Conservation (phyloP, 2,329 filamentous ascomycete species). For the Tolypocladium album region DNA sequence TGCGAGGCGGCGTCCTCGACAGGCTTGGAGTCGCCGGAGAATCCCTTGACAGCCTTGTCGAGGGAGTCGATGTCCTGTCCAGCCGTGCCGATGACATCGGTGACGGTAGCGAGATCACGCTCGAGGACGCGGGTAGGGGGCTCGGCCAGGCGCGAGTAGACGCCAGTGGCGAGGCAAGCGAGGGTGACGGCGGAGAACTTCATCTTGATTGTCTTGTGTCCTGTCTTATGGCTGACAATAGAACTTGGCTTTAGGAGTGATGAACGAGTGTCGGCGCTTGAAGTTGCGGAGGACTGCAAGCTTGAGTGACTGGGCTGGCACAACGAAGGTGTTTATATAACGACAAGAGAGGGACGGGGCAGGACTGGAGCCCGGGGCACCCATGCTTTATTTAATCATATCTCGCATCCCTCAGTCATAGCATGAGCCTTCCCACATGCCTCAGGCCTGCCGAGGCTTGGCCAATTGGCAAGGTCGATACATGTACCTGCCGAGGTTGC, state of each 20-base stretch:
- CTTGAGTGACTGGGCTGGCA: not conserved
- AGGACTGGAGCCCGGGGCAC: not conserved
- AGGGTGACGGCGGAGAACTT: slow-evolving; percentile 8
- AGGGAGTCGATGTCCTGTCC: slow-evolving; percentile 8
- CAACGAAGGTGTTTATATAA: not conserved
- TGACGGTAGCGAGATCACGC: slow-evolving; percentile 6
- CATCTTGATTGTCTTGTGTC: slow-evolving; percentile 5
- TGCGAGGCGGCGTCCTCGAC: slow-evolving; percentile 10
- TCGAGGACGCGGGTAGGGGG: not conserved
- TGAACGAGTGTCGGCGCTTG: slow-evolving; percentile 6
- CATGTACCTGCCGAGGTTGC: not conserved
- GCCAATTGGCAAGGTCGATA: not conserved
- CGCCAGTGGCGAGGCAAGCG: slow-evolving; percentile 6
- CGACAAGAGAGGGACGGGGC: not conserved
- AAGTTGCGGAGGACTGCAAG: not conserved
- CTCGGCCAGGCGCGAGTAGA: not conserved
- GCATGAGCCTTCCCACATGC: not conserved
- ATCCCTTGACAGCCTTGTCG: slow-evolving; percentile 11
- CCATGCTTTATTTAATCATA: not conserved
- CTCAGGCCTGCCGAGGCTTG: slow-evolving; percentile 1
- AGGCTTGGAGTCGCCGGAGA: slow-evolving; percentile 10
- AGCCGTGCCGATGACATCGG: slow-evolving; percentile 5
- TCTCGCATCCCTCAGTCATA: not conserved
- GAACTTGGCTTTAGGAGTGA: not conserved
- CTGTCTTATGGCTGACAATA: not conserved